Conservation (phyloP, 2,329 filamentous ascomycete genomes). For the Botrytis porri region DNA sequence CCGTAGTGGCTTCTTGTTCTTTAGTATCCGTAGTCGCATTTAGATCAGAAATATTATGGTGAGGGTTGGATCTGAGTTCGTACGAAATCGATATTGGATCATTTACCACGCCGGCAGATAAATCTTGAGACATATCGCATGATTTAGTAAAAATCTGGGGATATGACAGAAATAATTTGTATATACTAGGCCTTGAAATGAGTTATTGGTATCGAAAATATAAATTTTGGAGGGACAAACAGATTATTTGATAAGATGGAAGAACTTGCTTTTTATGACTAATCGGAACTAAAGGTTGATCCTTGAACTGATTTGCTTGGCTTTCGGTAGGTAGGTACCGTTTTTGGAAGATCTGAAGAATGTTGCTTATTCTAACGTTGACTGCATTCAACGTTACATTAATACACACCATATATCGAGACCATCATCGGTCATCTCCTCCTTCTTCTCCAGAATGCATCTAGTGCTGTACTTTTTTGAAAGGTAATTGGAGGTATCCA, state of each 20-base stretch:
- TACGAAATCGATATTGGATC: constrained; percentile 15
- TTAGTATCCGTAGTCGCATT: constrained; percentile 3
- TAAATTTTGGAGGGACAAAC: not conserved
- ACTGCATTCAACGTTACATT: not conserved
- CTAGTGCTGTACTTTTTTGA: not conserved
- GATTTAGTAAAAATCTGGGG: not conserved
- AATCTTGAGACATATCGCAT: constrained; percentile 31
- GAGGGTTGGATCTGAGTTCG: constrained; percentile 23
- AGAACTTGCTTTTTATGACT: constrained; percentile 4
- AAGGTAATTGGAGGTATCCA: not conserved
- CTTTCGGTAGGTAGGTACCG: not conserved
- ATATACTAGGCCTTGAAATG: not conserved
- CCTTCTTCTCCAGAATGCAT: not conserved
- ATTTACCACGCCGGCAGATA: constrained; percentile 26
- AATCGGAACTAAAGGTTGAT: not conserved
- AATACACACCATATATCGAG: not conserved
- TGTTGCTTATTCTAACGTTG: not conserved
- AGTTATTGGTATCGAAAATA: not conserved
- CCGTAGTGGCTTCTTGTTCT: not conserved
- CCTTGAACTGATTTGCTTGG: not conserved
- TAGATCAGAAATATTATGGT: not conserved
- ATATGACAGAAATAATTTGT: constrained; percentile 1
- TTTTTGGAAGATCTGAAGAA: not conserved
- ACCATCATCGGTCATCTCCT: not conserved
- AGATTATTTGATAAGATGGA: not conserved